These are phyloP conservation scores for Apostasia ramifera DNA, from an alignment of 106 monocot species.

Conservation along the genomic window DNA sequence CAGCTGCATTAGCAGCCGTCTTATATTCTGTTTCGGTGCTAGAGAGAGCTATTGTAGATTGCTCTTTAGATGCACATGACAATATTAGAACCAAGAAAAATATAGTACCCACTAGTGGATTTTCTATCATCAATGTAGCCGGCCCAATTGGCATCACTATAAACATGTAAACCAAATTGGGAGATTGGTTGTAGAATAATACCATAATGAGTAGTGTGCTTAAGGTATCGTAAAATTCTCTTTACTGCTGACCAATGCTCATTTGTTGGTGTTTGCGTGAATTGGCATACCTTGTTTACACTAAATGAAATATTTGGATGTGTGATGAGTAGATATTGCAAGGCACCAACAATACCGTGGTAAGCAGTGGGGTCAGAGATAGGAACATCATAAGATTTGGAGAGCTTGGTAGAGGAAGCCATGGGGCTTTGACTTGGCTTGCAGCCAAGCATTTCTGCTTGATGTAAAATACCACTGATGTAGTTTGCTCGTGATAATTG, in stretches of 20 bases:
- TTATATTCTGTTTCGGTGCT: background rate
- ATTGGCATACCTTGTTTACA: slow-evolving; percentile 1
- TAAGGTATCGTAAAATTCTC: background rate
- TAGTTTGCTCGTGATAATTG: too few species aligned
- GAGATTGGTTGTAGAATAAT: background rate
- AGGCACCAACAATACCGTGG: background rate
- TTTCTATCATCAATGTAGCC: background rate
- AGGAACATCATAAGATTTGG: too few species aligned
- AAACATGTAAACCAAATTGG: background rate
- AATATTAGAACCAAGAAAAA: background rate
- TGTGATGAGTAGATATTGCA: background rate
- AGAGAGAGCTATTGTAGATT: background rate
- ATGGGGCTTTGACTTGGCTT: too few species aligned
- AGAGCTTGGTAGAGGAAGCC: too few species aligned
- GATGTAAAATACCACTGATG: too few species aligned
- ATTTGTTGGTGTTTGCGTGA: background rate
- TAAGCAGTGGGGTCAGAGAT: too few species aligned
- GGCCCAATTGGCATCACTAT: background rate
- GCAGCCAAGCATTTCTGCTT: too few species aligned
- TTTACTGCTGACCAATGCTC: slow-evolving; percentile 1
- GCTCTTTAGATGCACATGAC: background rate
- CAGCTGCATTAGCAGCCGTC: too few species aligned
- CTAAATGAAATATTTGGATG: background rate
- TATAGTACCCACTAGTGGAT: background rate
- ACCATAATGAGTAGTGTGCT: background rate